Evolutionary conservation across 2,329 filamentous ascomycete species (phyloP).

Genomic region (Celoporthe dispersa): DNA sequence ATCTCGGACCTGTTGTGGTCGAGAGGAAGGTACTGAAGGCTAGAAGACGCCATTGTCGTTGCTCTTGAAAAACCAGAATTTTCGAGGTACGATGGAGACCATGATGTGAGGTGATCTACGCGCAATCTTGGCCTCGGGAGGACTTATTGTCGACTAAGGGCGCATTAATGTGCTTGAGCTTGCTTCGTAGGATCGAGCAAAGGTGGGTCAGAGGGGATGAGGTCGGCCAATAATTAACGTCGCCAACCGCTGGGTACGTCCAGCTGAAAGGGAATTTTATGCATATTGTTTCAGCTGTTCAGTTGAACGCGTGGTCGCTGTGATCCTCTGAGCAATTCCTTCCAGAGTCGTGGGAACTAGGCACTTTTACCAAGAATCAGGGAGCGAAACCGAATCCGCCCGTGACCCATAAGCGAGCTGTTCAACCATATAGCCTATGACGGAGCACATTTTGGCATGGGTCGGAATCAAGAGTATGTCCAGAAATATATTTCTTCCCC

Average conservation of each 20-base stretch:
- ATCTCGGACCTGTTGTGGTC: constrained; percentile 3
- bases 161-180: background rate
- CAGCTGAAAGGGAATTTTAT: background rate
- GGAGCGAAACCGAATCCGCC: background rate
- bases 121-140: background rate
- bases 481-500: background rate
- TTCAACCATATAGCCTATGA: background rate
- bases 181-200: background rate
- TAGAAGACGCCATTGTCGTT: background rate
- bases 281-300: background rate
- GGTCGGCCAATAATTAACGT: background rate
- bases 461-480: background rate
- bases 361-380: background rate
- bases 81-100: background rate
- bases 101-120: background rate
- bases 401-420: background rate
- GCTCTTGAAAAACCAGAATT: background rate
- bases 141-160: background rate
- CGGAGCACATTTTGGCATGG: no score
- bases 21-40: background rate
- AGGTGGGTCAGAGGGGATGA: background rate
- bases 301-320: background rate
- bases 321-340: background rate
- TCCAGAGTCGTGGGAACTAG: background rate
- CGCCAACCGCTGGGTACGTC: background rate